These are phyloP conservation scores for Thymus mandschuricus DNA, from an alignment of 257 asterid genomes.

Conservation along the genomic window DNA sequence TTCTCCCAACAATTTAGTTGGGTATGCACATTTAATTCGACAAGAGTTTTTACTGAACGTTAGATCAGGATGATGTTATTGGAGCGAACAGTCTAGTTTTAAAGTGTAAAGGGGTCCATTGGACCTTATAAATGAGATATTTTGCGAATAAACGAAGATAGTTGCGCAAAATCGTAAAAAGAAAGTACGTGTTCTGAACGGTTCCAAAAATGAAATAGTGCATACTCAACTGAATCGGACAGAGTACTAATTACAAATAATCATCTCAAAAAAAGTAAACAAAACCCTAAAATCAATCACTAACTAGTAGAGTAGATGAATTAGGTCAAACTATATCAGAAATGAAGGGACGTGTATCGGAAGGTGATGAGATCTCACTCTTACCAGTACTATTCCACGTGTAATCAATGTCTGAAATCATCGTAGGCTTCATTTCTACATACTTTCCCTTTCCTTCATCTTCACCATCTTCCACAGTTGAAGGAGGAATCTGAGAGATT, in stretches of 20 bases:
- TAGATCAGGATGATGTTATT: no score
- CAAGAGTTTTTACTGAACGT: no score
- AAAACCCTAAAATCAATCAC: not conserved
- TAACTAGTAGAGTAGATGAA: not conserved
- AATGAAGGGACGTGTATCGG: conserved; percentile 18
- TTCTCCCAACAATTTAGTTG: no score
- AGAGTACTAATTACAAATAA: not conserved
- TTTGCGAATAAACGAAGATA: no score
- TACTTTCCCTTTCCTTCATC: not conserved
- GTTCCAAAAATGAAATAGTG: no score
- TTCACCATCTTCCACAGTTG: not conserved
- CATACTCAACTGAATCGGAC: no score
- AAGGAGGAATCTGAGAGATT: not conserved
- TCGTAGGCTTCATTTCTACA: not conserved
- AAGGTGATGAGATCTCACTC: not conserved
- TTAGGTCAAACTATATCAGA: not conserved
- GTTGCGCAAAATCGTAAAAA: no score
- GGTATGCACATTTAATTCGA: no score
- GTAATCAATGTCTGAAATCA: conserved; percentile 17
- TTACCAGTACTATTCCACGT: conserved; percentile 24
- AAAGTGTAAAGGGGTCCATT: no score
- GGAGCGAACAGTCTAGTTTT: no score
- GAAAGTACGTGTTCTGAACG: no score
- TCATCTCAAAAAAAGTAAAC: not conserved
- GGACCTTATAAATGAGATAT: no score